Conservation (phyloP, 495 filamentous ascomycete species). For the Neurospora pannonica region DNA sequence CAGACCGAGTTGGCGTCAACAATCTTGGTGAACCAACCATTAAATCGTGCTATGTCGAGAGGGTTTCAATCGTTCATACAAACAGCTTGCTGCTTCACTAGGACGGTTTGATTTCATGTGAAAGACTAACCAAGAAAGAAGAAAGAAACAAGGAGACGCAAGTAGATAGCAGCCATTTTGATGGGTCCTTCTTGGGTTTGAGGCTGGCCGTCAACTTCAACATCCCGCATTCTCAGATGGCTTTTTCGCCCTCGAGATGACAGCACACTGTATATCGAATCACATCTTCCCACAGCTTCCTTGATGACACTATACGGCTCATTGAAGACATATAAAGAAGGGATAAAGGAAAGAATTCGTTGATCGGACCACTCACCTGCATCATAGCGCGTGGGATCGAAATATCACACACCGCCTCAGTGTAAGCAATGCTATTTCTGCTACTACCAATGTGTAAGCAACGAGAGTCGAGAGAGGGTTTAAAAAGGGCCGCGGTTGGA, state of each 20-base stretch:
- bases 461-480: not conserved
- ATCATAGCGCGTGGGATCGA: not conserved
- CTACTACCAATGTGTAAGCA: not conserved
- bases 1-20: not conserved
- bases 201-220: not conserved
- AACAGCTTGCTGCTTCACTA: not conserved
- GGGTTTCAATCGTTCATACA: not conserved
- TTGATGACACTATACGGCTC: not conserved
- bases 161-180: not conserved
- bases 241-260: not conserved
- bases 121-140: not conserved
- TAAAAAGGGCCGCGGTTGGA: not conserved
- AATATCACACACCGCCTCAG: not conserved
- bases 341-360: not conserved
- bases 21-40: not conserved
- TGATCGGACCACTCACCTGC: not conserved
- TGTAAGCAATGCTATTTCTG: not conserved
- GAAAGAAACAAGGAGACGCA: not conserved
- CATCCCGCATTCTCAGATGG: not conserved
- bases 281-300: not conserved
- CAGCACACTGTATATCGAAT: not conserved
- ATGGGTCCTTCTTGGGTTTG: not conserved
- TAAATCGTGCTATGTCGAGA: not conserved
- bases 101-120: not conserved
- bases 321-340: not conserved